Evolutionary conservation across 129 eudicot genomes (phyloP).

Genomic region (Logfia minima): DNA sequence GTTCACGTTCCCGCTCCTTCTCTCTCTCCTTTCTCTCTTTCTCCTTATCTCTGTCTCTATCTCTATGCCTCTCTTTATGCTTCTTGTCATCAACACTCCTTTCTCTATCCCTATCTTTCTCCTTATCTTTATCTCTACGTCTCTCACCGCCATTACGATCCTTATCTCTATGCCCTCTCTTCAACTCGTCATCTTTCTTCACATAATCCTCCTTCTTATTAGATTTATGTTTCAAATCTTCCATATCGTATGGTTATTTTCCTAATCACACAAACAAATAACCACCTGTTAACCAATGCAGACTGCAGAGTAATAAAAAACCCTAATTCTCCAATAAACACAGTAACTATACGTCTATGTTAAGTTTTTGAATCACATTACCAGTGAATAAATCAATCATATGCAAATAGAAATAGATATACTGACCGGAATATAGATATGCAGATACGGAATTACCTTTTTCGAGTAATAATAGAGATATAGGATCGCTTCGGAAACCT

Average conservation of each 20-base stretch:
- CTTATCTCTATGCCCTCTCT: constrained; percentile 50
- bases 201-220: neutral
- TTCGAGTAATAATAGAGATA: neutral
- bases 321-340: neutral
- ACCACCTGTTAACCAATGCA: no score
- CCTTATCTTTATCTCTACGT: constrained; percentile 40
- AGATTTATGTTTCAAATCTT: neutral
- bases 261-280: neutral
- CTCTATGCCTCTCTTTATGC: neutral
- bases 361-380: constrained; percentile 14
- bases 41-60: neutral
- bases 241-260: neutral
- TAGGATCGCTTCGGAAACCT: constrained; percentile 25
- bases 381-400: neutral
- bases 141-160: constrained; percentile 56
- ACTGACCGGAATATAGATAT: neutral
- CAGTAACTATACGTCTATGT: neutral
- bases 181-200: constrained; percentile 39
- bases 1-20: neutral
- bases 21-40: neutral
- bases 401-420: neutral
- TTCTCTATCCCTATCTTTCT: constrained; percentile 26
- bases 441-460: constrained; percentile 20
- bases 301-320: no score
- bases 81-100: constrained; percentile 23